Evolutionary conservation across 169 alveolate species (phyloP), one percentile per base, ranked within the genome.

Genomic region (Blepharisma undulans): DNA sequence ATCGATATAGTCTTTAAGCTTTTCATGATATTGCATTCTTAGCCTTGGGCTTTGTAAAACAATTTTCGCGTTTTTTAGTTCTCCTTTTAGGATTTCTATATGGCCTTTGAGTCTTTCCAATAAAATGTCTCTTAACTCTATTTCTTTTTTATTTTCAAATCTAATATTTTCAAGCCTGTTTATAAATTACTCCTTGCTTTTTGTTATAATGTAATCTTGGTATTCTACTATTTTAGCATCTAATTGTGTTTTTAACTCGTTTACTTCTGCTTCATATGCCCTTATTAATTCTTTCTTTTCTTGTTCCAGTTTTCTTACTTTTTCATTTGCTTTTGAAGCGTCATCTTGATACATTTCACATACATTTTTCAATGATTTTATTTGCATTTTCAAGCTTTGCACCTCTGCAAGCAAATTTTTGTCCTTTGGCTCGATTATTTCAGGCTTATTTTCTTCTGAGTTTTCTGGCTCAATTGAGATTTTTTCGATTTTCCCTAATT

Each of bases 21-120:
- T 86, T n/a, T 60, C 60, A 29, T 66, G 60, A 7, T 25, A 71
- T 27, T 72, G 25, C 29, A 19, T 32, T 72, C 84, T 60, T 21
- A 86, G 84, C 32, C 84, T 71, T 8, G 91, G 91, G 32, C 30
- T 86, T 32, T 29, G 60, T 60, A 86, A 18, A 0, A 86, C 91
- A 21, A 72, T 27, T 36, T 86, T 86, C 0, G 91, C 84, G 22
- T 21, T 25, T 86, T 86, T 86, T 22, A 86, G 29, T 25, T 86
- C 91, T 5, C 32, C 72, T 72, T 86, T 61, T 21, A 86, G 72
- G 22, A 32, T 6, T 25, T 25, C 72, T 19, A 29, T 48, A 25
- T 19, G 71, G 27, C 14, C 60, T 72, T 29, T 30, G 8, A 61
- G 34, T 36, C 36, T 27, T 29, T 86, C 30, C 12, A 27, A 61